phyloP scores from a whole-genome alignment of 169 alveolate species.

The Eimeria acervulina region DNA sequence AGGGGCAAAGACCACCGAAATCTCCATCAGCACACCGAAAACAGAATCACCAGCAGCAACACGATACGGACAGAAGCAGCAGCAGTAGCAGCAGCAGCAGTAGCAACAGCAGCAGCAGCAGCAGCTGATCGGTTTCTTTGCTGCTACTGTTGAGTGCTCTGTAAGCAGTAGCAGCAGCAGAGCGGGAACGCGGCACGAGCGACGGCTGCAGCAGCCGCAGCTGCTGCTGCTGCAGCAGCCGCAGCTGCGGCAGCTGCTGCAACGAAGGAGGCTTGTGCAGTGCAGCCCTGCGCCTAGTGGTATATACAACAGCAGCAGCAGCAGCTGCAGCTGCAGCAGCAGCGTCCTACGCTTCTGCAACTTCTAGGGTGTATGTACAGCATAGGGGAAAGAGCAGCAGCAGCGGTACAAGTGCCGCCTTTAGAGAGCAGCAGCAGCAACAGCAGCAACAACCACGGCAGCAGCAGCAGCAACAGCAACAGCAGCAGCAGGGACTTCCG shows the following conservation, averaged over 20 bases:
- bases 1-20: too few relatives aligned
- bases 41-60: too few relatives aligned
- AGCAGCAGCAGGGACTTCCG: neutral
- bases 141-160: neutral
- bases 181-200: too few relatives aligned
- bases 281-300: neutral
- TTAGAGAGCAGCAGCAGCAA: neutral
- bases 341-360: neutral
- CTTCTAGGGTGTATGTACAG: neutral
- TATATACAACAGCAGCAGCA: neutral
- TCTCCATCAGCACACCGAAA: too few relatives aligned
- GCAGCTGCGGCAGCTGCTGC: too few relatives aligned
- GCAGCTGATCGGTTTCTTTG: neutral
- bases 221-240: too few relatives aligned
- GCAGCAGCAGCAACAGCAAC: conserved; percentile 31
- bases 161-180: conserved; percentile 9
- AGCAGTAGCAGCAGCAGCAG: conserved; percentile 19
- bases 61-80: neutral
- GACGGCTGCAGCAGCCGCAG: too few relatives aligned
- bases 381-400: neutral
- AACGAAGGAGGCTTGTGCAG: too few relatives aligned
- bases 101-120: conserved; percentile 46
- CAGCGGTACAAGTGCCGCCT: neutral
- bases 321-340: conserved; percentile 39
- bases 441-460: conserved; percentile 7